These are phyloP conservation scores for Heterobasidion irregulare DNA, from an alignment of 1,284 basidiomycete species.

Conservation along the genomic window DNA sequence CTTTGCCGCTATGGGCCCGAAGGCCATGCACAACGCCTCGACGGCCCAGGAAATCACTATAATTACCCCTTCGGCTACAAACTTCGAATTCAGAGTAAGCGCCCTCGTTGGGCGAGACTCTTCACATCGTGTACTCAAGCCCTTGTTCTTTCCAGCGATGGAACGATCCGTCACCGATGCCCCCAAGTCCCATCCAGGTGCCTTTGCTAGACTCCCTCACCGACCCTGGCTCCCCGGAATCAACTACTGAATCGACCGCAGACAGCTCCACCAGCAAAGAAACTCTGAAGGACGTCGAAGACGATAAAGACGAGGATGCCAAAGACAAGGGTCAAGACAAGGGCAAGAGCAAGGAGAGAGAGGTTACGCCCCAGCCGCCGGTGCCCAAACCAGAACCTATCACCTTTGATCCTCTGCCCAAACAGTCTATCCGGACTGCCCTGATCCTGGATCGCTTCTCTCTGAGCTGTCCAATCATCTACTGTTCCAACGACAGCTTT, in stretches of 20 bases:
- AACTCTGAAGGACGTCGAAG: neutral
- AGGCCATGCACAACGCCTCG: constrained; percentile 67
- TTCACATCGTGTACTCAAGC: constrained; percentile 6
- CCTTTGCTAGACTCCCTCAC: constrained; percentile 13
- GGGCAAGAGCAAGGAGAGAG: neutral
- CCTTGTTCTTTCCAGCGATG: constrained; percentile 39
- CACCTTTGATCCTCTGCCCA: constrained; percentile 49
- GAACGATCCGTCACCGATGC: constrained; percentile 64
- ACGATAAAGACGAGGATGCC: neutral
- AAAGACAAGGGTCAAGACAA: neutral
- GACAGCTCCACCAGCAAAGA: neutral
- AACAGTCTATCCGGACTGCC: constrained; percentile 59
- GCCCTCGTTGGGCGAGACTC: constrained; percentile 2
- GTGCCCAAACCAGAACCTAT: constrained; percentile 19
- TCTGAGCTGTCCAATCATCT: constrained; percentile 49
- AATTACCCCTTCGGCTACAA: constrained; percentile 53
- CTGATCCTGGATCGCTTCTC: constrained; percentile 72
- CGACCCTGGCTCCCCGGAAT: constrained; percentile 2
- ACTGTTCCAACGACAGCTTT: constrained; percentile 64
- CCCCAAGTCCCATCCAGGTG: constrained; percentile 28
- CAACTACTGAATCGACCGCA: neutral
- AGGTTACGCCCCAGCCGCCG: neutral
- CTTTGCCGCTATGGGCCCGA: constrained; percentile 59
- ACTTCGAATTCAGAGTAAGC: constrained; percentile 63
- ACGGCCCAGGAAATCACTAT: constrained; percentile 72